Percentiles rank a stretch among this genome's conserved stretches.
These are phyloP conservation scores for Didymella pomorum DNA, from an alignment of 2,329 filamentous ascomycete genomes.

Conservation along the genomic window DNA sequence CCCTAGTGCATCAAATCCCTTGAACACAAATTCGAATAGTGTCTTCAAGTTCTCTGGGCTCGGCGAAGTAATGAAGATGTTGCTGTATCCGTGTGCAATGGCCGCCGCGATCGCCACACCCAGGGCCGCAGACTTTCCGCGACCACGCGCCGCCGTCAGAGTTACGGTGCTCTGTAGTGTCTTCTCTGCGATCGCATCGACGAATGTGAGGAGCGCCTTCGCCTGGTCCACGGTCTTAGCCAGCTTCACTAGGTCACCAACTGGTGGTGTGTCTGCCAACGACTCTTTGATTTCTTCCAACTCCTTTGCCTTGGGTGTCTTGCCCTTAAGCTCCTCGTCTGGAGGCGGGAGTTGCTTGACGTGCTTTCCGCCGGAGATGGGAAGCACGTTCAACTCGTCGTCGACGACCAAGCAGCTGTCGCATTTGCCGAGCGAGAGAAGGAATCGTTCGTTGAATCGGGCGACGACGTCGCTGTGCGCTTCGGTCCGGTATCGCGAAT, in stretches of 20 bases:
- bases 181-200: constrained; percentile 96
- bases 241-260: constrained; percentile 83
- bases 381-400: constrained; percentile 95
- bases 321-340: constrained; percentile 76
- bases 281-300: constrained; percentile 87
- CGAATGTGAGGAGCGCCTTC: constrained; percentile 95
- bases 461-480: constrained; percentile 94
- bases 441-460: constrained; percentile 96
- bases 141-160: constrained; percentile 89
- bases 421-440: constrained; percentile 93
- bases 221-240: constrained; percentile 94
- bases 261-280: constrained; percentile 82
- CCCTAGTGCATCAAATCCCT: constrained; percentile 92
- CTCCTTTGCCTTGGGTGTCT: constrained; percentile 74
- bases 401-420: constrained; percentile 95
- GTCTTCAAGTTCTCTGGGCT: constrained; percentile 99
- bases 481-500: constrained; percentile 94
- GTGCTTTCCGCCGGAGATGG: constrained; percentile 93
- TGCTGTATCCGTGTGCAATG: constrained; percentile 95
- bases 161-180: constrained; percentile 92
- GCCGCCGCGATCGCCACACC: constrained; percentile 94
- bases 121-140: constrained; percentile 95
- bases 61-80: constrained; percentile 98
- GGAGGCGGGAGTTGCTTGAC: constrained; percentile 82
- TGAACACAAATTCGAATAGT: constrained; percentile 97